Conservation (phyloP, 2,329 filamentous ascomycete species). For the Teratosphaeria destructans region DNA sequence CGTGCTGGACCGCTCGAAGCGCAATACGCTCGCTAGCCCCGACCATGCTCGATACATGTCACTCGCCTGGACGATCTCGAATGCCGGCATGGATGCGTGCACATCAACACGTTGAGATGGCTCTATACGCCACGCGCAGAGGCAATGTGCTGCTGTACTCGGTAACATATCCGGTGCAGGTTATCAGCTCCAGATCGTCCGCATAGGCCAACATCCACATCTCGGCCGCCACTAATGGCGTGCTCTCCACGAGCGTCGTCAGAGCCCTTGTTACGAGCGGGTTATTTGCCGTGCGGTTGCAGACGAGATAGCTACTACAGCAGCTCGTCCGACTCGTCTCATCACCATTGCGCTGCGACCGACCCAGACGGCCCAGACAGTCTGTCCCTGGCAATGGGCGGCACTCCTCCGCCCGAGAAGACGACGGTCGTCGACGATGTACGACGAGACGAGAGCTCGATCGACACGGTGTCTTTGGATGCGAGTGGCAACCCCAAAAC, state of each 20-base stretch:
- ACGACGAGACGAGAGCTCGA: neutral
- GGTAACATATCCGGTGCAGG: neutral
- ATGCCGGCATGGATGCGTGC: neutral
- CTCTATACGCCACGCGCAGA: neutral
- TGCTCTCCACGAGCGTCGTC: neutral
- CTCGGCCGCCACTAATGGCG: neutral
- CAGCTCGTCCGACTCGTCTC: neutral
- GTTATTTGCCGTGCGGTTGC: neutral
- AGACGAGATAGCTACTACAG: neutral
- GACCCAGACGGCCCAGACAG: neutral
- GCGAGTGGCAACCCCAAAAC: slow-evolving; percentile 9
- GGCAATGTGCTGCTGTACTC: neutral
- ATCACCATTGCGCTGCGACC: neutral
- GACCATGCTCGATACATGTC: neutral
- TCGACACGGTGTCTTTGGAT: neutral
- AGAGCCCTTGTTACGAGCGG: neutral
- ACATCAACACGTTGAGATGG: neutral
- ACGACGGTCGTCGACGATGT: neutral
- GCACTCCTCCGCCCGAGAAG: neutral
- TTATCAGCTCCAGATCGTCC: neutral
- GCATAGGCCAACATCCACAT: neutral
- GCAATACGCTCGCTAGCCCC: neutral
- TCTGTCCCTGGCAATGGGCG: neutral
- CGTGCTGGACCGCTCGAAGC: neutral
- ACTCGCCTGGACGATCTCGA: no score